These are phyloP conservation scores for Phytophthora podocarpi DNA, from an alignment of 352 stramenopile species.

Conservation along the genomic window DNA sequence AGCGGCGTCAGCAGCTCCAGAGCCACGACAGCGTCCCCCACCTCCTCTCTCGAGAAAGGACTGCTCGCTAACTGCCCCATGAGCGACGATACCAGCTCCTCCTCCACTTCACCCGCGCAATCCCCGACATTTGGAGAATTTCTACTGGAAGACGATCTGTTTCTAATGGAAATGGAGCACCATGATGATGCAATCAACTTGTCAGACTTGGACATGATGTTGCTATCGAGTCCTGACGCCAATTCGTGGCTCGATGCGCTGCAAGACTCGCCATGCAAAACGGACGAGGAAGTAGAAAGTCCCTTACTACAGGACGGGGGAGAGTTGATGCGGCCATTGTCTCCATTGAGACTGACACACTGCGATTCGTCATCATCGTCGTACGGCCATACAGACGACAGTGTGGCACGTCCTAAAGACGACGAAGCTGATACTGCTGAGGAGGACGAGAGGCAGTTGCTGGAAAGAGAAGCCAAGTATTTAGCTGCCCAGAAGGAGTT, in stretches of 20 bases:
- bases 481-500: conserved; percentile 70
- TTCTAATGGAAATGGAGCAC: conserved; percentile 16
- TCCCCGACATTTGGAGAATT: conserved; percentile 29
- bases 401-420: no score
- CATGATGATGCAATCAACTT: conserved; percentile 32
- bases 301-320: conserved; percentile 18
- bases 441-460: conserved; percentile 49
- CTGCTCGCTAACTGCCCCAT: conserved; percentile 12
- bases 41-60: conserved; percentile 2
- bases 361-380: conserved; percentile 26
- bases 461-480: conserved; percentile 65
- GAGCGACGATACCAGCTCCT: conserved; percentile 10
- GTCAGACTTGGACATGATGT: conserved; percentile 50
- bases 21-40: background rate
- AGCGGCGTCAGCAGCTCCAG: background rate
- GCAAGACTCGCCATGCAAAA: conserved; percentile 24
- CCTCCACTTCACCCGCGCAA: background rate
- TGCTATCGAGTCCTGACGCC: conserved; percentile 42
- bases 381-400: no score
- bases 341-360: conserved; percentile 26
- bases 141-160: conserved; percentile 49
- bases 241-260: conserved; percentile 34
- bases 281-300: conserved; percentile 34
- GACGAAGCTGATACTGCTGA: conserved; percentile 8
- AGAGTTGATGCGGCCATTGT: conserved; percentile 14